Evolutionary conservation across 2,329 filamentous ascomycete species (phyloP).

Genomic region (Rhynchosporium graminicola): DNA sequence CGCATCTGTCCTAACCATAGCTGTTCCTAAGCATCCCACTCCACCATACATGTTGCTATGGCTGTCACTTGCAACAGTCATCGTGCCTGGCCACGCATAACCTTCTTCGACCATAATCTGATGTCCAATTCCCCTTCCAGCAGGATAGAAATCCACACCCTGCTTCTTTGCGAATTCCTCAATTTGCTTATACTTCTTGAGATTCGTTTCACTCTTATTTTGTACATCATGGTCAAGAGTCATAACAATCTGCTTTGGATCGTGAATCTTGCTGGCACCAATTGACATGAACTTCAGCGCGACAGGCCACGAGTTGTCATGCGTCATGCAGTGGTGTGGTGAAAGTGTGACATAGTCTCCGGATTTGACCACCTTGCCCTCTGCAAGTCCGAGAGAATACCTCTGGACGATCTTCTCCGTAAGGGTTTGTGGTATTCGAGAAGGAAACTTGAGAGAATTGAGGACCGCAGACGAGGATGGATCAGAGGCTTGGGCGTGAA

Average conservation of each 20-base stretch:
- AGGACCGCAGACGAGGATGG: slow-evolving; percentile 53
- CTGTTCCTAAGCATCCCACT: slow-evolving; percentile 73
- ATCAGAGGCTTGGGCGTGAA: slow-evolving; percentile 64
- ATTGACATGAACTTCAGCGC: slow-evolving; percentile 79
- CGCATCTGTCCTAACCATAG: slow-evolving; percentile 85
- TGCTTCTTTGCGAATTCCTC: slow-evolving; percentile 79
- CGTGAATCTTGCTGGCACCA: slow-evolving; percentile 71
- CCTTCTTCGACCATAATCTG: slow-evolving; percentile 90
- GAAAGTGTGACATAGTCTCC: slow-evolving; percentile 83
- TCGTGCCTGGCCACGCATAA: slow-evolving; percentile 80
- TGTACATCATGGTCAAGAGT: slow-evolving; percentile 88
- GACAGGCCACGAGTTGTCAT: slow-evolving; percentile 81
- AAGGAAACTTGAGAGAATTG: slow-evolving; percentile 48
- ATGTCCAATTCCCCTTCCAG: slow-evolving; percentile 82
- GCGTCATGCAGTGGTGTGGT: slow-evolving; percentile 78
- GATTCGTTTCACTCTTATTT: slow-evolving; percentile 74
- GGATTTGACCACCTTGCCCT: slow-evolving; percentile 71
- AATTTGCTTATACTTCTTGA: slow-evolving; percentile 81
- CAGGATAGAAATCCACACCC: slow-evolving; percentile 74
- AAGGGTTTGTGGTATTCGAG: slow-evolving; percentile 65
- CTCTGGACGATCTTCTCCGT: slow-evolving; percentile 92
- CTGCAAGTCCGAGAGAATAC: slow-evolving; percentile 73
- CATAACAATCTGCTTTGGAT: slow-evolving; percentile 76
- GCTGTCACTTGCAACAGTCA: slow-evolving; percentile 76
- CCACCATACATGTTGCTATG: slow-evolving; percentile 87